phyloP scores from a whole-genome alignment of 192 early-diverging fungal genomes.

The Backusella australiensis region DNA sequence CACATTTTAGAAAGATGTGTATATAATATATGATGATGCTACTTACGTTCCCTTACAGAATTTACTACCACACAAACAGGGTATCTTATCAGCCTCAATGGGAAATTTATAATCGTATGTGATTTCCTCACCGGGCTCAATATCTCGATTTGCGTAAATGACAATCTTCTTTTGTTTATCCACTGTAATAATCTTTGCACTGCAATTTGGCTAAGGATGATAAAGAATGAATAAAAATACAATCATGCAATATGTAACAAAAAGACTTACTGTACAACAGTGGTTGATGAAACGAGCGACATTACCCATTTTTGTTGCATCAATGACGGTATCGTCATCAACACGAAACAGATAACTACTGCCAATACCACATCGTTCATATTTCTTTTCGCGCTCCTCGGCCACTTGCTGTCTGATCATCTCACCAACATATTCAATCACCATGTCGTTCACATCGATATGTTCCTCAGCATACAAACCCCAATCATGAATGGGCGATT shows the following conservation, averaged over 20 bases:
- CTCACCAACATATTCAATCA: slow-evolving; percentile 98
- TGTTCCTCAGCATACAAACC: slow-evolving; percentile 93
- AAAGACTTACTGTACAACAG: slow-evolving; percentile 79
- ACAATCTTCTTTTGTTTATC: slow-evolving; percentile 93
- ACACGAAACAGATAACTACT: slow-evolving; percentile 95
- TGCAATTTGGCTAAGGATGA: slow-evolving; percentile 87
- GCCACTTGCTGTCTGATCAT: slow-evolving; percentile 90
- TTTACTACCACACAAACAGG: slow-evolving; percentile 88
- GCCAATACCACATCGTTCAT: slow-evolving; percentile 93
- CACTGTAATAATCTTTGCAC: slow-evolving; percentile 90
- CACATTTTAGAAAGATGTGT: not conserved
- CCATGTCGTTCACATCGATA: slow-evolving; percentile 89
- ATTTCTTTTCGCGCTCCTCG: slow-evolving; percentile 89
- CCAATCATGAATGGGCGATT: slow-evolving; percentile 95
- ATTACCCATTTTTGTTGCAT: slow-evolving; percentile 97
- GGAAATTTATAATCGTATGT: slow-evolving; percentile 99
- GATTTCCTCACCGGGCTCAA: slow-evolving; percentile 93
- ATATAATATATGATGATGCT: slow-evolving; percentile 16
- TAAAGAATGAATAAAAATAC: not conserved
- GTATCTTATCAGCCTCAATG: slow-evolving; percentile 93
- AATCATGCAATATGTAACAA: not conserved
- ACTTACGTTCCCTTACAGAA: slow-evolving; percentile 81
- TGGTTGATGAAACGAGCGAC: slow-evolving; percentile 98
- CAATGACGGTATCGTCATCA: slow-evolving; percentile 92
- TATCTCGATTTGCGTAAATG: slow-evolving; percentile 95